A percentile compares a stretch with the other conserved stretches of the same genome.
These are phyloP conservation scores for Boletus tylopilopsis DNA, from an alignment of 768 basidiomycete genomes.

Conservation along the genomic window DNA sequence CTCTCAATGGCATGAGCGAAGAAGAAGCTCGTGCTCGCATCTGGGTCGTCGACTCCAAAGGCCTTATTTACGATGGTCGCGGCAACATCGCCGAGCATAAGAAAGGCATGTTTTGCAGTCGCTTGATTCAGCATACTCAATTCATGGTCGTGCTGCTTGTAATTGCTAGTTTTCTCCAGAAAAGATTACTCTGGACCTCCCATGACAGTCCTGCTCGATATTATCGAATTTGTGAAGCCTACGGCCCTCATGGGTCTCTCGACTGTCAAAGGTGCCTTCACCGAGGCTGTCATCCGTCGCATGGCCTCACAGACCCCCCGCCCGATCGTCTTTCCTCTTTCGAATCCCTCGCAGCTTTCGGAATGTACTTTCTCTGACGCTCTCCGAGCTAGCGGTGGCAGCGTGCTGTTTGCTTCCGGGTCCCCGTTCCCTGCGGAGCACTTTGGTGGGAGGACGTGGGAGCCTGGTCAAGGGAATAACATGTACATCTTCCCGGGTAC, in stretches of 20 bases:
- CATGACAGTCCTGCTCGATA: constrained; percentile 69
- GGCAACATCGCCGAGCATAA: constrained; percentile 78
- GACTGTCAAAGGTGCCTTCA: constrained; percentile 84
- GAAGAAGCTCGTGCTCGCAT: constrained; percentile 76
- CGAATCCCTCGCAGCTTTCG: constrained; percentile 80
- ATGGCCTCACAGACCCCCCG: constrained; percentile 79
- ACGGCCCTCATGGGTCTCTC: constrained; percentile 88
- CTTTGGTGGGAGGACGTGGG: constrained; percentile 52
- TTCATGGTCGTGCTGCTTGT: not conserved
- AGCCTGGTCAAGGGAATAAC: constrained; percentile 92
- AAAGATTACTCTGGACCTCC: constrained; percentile 75
- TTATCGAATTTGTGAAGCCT: constrained; percentile 78
- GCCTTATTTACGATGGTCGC: constrained; percentile 74
- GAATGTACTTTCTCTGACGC: constrained; percentile 81
- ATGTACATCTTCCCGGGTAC: constrained; percentile 81
- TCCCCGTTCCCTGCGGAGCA: constrained; percentile 73
- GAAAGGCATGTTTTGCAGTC: constrained; percentile 49
- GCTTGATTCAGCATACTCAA: not conserved
- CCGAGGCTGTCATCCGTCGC: constrained; percentile 58
- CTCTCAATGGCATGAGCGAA: constrained; percentile 66
- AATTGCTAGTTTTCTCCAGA: constrained; percentile 70
- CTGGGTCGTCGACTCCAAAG: constrained; percentile 85
- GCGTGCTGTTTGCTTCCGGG: constrained; percentile 82
- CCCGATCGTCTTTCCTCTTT: constrained; percentile 91
- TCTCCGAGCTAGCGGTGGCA: constrained; percentile 65